phyloP scores from a whole-genome alignment of 345 rosid genomes.

The Psidium friedrichsthalianum region DNA sequence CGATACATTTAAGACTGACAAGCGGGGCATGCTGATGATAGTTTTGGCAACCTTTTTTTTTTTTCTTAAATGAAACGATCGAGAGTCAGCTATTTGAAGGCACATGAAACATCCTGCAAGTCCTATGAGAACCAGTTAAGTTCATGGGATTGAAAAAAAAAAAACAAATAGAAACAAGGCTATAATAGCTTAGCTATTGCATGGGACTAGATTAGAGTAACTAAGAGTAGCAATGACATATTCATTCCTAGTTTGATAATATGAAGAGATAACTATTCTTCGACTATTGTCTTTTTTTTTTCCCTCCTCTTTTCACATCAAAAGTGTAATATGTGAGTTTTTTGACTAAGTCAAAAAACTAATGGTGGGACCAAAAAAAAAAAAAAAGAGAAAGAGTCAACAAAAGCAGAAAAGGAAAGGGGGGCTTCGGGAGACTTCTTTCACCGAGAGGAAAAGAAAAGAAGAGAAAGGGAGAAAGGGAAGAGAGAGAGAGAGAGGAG shows the following conservation, averaged over 20 bases:
- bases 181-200: neutral
- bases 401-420: no score
- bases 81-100: neutral
- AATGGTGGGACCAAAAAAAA: no score
- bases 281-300: neutral
- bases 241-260: neutral
- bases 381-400: no score
- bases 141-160: neutral
- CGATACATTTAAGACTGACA: no score
- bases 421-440: no score
- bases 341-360: no score
- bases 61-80: neutral
- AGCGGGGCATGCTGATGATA: no score
- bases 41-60: neutral
- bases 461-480: no score
- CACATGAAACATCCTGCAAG: neutral
- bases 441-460: no score
- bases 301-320: no score
- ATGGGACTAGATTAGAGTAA: neutral
- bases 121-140: neutral
- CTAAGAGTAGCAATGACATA: neutral
- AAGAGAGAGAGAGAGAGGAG: no score
- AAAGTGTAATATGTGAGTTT: no score
- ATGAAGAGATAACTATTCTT: neutral
- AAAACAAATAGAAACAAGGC: neutral